Evolutionary conservation across 805 yeast genomes (phyloP), one percentile per base, ranked within the genome.

Genomic region (Hanseniaspora occidentalis): DNA sequence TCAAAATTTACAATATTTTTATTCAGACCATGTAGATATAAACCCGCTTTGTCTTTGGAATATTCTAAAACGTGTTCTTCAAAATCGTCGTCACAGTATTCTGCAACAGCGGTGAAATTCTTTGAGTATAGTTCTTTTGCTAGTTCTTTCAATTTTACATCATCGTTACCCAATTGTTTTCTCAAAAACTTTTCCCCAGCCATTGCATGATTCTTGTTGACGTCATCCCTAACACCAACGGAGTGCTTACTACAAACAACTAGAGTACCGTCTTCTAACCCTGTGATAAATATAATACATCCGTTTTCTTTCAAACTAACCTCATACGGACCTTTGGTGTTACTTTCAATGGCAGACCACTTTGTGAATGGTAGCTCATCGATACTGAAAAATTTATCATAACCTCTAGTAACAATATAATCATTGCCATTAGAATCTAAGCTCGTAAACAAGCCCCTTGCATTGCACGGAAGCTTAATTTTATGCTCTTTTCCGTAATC

Each of bases 21-120:
- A 57, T 92, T 92, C 35, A 92, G 58, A 0, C 99, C 99, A 56
- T 89, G 97, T 14, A 92, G 57, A 49, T 92, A 92, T 5, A 92
- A 62, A 0, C 99, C 99, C 0, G 95, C 75, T 8, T 61, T 62
- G 0, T 78, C 77, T 1, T 64, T 65, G 17, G 14, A 24, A 53
- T 92, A 92, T 43, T 78, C 79, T 37, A 92, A 65, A 6, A 92
- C 83, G 56, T 92, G 99, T 57, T 92, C 97, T 56, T 92, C 98
- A 57, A 92, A 92, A 0, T 58, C 60, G 52, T 92, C 98, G 55
- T 92, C 96, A 58, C 99, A 92, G 26, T 74, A 70, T 59, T 92
- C 99, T 1, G 88, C 86, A 1, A 86, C 95, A 0, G 95, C 95
- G 1, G 99, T 92, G 25, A 75, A 52, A 41, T 76, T 71, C 46